phyloP scores from a whole-genome alignment of 305 asterid species.

The Solanum hybrid region DNA sequence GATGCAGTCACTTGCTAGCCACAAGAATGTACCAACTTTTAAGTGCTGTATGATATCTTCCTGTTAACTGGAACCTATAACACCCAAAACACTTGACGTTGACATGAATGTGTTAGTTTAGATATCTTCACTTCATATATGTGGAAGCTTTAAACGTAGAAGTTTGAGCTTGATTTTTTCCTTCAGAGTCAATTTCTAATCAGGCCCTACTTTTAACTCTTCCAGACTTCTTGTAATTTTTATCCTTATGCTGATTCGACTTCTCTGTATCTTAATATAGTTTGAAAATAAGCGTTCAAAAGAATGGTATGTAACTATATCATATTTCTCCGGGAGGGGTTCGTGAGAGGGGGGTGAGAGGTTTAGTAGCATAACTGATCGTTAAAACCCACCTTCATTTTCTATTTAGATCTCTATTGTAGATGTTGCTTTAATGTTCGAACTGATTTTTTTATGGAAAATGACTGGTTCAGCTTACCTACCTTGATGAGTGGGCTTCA shows the following conservation, averaged over 20 bases:
- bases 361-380: not conserved
- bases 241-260: not conserved
- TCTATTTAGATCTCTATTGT: not conserved
- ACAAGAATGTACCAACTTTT: not conserved
- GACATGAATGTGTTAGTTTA: not conserved
- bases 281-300: not conserved
- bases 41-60: not conserved
- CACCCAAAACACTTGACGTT: not conserved
- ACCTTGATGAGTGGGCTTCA: conserved; percentile 70
- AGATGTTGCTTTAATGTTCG: not conserved
- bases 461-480: conserved; percentile 34
- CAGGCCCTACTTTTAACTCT: not conserved
- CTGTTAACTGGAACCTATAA: not conserved
- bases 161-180: not conserved
- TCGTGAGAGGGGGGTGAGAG: not conserved
- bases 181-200: not conserved
- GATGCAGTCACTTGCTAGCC: not conserved
- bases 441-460: not conserved
- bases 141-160: not conserved
- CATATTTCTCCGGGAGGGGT: not conserved
- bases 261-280: not conserved
- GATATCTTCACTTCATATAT: not conserved
- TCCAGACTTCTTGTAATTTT: not conserved
- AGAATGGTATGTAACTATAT: not conserved
- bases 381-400: not conserved